Evolutionary conservation across 495 filamentous ascomycete species (phyloP).

Genomic region (Rhizodiscina lignyota): DNA sequence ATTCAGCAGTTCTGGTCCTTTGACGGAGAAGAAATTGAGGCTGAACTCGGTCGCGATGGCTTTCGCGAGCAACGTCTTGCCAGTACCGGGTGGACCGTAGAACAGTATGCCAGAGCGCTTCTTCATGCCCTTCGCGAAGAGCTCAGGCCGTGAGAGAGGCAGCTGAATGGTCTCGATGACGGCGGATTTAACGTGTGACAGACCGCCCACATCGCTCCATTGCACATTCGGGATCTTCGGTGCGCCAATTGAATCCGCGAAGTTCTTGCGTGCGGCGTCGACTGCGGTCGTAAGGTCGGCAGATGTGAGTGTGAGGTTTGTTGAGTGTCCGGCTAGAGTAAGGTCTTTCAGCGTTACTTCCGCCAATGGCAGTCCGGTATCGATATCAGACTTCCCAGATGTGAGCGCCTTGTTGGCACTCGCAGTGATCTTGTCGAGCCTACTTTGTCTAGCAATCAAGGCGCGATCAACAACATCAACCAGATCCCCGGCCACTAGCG

Average conservation of each 20-base stretch:
- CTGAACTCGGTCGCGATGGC: conserved; percentile 97
- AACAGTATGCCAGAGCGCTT: conserved; percentile 95
- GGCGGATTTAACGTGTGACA: conserved; percentile 86
- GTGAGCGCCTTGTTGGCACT: conserved; percentile 1
- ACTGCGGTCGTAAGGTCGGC: conserved; percentile 80
- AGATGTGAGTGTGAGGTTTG: conserved; percentile 61
- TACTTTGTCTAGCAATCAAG: conserved; percentile 49
- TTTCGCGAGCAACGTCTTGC: conserved; percentile 92
- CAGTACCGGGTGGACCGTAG: conserved; percentile 92
- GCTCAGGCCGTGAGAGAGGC: conserved; percentile 77
- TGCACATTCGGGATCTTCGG: conserved; percentile 95
- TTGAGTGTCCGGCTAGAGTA: conserved; percentile 73
- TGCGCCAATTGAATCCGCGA: conserved; percentile 90
- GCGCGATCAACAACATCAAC: conserved; percentile 90
- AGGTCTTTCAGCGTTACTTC: conserved; percentile 59
- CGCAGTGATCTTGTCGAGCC: conserved; percentile 27
- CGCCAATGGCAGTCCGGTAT: neutral
- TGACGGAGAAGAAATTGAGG: conserved; percentile 97
- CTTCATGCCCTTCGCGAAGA: conserved; percentile 98
- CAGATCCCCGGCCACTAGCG: conserved; percentile 83
- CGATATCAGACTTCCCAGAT: no score
- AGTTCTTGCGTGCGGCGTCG: conserved; percentile 90
- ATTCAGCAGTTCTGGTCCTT: conserved; percentile 91
- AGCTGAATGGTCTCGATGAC: conserved; percentile 94
- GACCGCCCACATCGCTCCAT: conserved; percentile 92